These are phyloP conservation scores for Royoungia palumana DNA, from an alignment of 768 basidiomycete species.

Conservation along the genomic window DNA sequence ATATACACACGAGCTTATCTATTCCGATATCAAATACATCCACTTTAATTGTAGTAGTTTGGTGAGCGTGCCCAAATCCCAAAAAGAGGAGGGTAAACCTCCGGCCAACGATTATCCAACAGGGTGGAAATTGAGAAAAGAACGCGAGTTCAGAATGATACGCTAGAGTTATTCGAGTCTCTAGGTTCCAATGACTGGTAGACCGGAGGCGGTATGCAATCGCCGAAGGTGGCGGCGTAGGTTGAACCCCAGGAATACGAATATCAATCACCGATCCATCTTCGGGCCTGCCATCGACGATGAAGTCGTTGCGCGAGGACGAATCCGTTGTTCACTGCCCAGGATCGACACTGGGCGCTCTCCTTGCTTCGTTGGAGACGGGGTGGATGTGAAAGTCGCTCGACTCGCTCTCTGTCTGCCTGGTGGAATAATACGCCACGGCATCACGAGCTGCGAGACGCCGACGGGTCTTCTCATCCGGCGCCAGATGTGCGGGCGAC, in stretches of 20 bases:
- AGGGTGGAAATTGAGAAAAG: no score
- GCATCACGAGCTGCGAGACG: background rate
- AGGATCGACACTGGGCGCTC: background rate
- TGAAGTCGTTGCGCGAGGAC: background rate
- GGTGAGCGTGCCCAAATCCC: no score
- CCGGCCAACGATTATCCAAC: no score
- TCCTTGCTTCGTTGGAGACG: background rate
- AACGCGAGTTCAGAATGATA: no score
- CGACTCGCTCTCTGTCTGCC: background rate
- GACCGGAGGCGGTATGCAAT: background rate
- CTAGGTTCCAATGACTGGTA: background rate
- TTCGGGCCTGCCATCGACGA: background rate
- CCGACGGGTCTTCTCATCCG: conserved; percentile 2
- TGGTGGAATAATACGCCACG: background rate
- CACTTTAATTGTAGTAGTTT: background rate
- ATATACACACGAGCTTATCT: background rate
- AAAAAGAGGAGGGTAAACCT: no score
- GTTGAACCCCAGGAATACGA: background rate
- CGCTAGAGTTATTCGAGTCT: background rate
- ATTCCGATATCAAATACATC: background rate
- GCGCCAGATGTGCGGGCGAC: background rate
- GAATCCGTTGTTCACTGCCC: background rate
- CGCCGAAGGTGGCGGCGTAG: background rate
- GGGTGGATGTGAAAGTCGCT: background rate
- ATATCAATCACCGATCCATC: background rate